Percentiles rank a stretch among this genome's conserved stretches.
Conservation (phyloP, 2,329 filamentous ascomycete species). For the Cladobotryum protrusum region DNA sequence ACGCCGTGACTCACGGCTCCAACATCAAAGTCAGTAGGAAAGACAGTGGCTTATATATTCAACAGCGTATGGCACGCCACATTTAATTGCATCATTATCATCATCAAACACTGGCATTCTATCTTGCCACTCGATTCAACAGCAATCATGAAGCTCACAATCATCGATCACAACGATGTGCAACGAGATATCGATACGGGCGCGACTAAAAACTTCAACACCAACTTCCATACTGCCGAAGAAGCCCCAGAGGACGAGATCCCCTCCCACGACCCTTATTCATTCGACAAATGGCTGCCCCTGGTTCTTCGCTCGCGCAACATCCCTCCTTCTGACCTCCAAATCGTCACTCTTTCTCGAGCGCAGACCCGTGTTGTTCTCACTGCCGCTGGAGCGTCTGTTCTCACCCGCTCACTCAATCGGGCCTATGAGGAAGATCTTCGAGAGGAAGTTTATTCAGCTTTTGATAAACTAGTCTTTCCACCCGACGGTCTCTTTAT, state of each 20-base stretch:
- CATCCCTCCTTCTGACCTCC: conserved; percentile 19
- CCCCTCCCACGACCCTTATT: conserved; percentile 29
- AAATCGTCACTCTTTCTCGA: conserved; percentile 24
- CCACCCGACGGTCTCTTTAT: conserved; percentile 35
- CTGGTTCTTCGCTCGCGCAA: conserved; percentile 31
- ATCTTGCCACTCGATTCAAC: no score
- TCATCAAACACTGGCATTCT: no score
- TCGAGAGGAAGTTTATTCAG: conserved; percentile 22
- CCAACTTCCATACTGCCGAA: conserved; percentile 26
- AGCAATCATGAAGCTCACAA: conserved; percentile 11
- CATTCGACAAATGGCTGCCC: conserved; percentile 36
- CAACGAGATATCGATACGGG: conserved; percentile 10
- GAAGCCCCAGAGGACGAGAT: conserved; percentile 23
- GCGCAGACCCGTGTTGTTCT: conserved; percentile 26
- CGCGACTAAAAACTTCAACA: conserved; percentile 27
- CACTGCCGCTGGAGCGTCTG: conserved; percentile 24
- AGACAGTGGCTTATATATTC: no score
- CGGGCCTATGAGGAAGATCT: conserved; percentile 28
- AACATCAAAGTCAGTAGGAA: no score
- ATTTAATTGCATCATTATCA: no score
- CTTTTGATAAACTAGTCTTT: conserved; percentile 20
- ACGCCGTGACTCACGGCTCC: no score
- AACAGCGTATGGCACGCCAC: no score
- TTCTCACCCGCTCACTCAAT: conserved; percentile 24
- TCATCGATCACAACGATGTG: conserved; percentile 12